Evolutionary conservation across 768 basidiomycete genomes (phyloP), one percentile per base, ranked within the genome.

Genomic region (Arthromyces matolae): DNA sequence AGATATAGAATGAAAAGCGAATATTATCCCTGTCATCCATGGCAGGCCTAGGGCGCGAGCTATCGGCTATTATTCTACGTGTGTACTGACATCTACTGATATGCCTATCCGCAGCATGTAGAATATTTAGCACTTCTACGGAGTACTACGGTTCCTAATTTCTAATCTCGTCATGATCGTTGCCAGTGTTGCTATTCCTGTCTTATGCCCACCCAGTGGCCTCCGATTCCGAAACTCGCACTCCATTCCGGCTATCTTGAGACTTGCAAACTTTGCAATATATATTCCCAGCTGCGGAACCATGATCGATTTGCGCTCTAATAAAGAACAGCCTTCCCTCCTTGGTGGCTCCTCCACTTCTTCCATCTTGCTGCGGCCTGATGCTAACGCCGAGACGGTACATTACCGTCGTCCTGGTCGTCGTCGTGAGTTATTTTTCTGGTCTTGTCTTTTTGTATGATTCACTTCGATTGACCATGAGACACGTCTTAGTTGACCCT

Each of bases 321-420:
- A 54, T 56, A 52, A 50, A 45, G 36, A 42, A 27, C 33, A 13
- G 24, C 6, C 36, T 40, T 14, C 8, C 22, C 20, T 18, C 33
- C 31, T 32, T 42, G 35, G 38, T n/a, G 32, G 31, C 23, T 16
- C 33, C 32, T 51, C 44, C 31, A 31, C 28, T 19, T 40, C 19
- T 36, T 25, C 37, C 24, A 31, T 38, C 38, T 22, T 24, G 39
- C 20, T 27, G 43, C 35, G 47, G 16, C 36, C 43, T 46, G 62
- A 77, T 81, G 74, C 75, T 82, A 75, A 79, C 83, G 41, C 76
- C 81, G 36, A 72, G 78, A 69, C 77, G 83, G 56, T 80, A 81
- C 49, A 63, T 86, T 41, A 47, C 77, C 25, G 63, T 82, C 49
- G 62, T 70, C 42, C 56, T 81, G 28, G 67, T 64, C 49, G 58